Percentiles rank a stretch among this genome's conserved stretches.
Evolutionary conservation across 495 filamentous ascomycete genomes (phyloP).

Genomic region (Penicillium desertorum): DNA sequence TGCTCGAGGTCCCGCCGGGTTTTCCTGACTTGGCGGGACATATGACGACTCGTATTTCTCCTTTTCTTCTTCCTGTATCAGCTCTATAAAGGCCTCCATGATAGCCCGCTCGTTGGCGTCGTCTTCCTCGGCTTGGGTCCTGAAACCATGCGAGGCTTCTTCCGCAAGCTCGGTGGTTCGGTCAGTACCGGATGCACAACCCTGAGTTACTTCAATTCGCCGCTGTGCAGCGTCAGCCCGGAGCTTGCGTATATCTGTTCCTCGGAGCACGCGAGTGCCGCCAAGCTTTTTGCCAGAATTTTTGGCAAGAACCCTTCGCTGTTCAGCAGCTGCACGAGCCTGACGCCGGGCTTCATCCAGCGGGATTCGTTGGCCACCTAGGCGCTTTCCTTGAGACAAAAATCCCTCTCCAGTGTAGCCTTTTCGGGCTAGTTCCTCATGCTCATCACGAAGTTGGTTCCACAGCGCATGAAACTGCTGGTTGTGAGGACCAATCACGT

Average conservation of each 20-base stretch:
- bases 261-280: constrained; percentile 59
- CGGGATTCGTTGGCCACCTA: constrained; percentile 68
- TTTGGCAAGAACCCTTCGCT: constrained; percentile 54
- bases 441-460: constrained; percentile 85
- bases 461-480: constrained; percentile 79
- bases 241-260: constrained; percentile 69
- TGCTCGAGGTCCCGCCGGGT: constrained; percentile 56
- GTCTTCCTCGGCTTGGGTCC: constrained; percentile 83
- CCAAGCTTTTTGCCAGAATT: constrained; percentile 76
- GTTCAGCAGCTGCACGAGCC: constrained; percentile 75
- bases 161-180: constrained; percentile 60
- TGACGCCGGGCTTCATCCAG: constrained; percentile 72
- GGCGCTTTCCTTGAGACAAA: constrained; percentile 67
- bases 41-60: constrained; percentile 67
- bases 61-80: constrained; percentile 82
- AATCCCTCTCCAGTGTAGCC: constrained; percentile 95
- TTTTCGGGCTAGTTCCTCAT: constrained; percentile 68
- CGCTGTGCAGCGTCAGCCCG: constrained; percentile 73
- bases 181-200: constrained; percentile 72
- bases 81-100: constrained; percentile 78
- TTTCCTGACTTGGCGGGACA: constrained; percentile 59
- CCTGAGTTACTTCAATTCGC: constrained; percentile 63
- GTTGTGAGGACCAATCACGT: constrained; percentile 78
- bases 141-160: constrained; percentile 71
- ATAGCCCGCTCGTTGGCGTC: constrained; percentile 91